Conservation (phyloP, 306 rosid genomes). For the Glycine latifolia region DNA sequence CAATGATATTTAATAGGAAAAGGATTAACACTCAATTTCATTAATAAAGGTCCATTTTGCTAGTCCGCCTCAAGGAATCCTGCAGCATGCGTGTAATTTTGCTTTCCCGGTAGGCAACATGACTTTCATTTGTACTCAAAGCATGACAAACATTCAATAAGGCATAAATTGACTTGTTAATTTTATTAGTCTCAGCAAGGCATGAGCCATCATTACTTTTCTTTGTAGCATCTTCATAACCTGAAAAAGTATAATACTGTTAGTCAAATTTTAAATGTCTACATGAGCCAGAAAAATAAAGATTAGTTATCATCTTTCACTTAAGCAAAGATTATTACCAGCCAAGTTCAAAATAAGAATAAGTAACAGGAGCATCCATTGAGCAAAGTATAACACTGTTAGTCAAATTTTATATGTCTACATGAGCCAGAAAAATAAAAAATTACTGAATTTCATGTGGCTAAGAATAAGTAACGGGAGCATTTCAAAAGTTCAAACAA, state of each 20-base stretch:
- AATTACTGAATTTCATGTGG: no score
- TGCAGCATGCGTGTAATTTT: conserved; percentile 86
- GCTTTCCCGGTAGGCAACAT: conserved; percentile 87
- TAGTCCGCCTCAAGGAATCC: conserved; percentile 74
- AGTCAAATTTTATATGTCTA: no score
- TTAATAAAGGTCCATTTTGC: no score
- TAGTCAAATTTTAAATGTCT: conserved; percentile 27
- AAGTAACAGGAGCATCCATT: no score
- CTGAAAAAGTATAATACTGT: conserved; percentile 50
- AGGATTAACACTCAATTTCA: no score
- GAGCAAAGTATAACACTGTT: no score
- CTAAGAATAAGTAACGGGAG: no score
- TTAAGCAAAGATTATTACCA: conserved; percentile 56
- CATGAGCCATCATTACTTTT: conserved; percentile 54
- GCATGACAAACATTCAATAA: conserved; percentile 72
- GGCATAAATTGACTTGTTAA: conserved; percentile 79
- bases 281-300: background rate
- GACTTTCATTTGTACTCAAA: conserved; percentile 63
- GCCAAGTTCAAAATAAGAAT: conserved; percentile 72
- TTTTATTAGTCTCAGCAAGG: conserved; percentile 64
- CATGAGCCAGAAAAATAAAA: no score
- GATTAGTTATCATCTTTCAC: background rate
- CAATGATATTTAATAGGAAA: no score
- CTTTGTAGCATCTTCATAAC: conserved; percentile 82
- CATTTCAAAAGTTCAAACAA: no score